phyloP scores from a whole-genome alignment of 768 basidiomycete genomes.

The Boletellus ananiceps region DNA sequence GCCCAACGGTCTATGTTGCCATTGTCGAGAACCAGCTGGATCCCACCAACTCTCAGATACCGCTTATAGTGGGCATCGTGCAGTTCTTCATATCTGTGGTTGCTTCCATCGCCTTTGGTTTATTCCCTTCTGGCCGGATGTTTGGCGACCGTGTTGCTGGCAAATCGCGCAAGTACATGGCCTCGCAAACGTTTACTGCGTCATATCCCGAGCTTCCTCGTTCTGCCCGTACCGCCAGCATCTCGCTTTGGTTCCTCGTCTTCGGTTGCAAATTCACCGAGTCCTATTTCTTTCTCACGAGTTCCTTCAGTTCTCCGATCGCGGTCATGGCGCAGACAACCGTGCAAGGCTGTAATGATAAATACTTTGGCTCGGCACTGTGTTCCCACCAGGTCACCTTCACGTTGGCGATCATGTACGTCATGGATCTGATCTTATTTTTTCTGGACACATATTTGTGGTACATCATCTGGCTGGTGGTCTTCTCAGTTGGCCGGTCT shows the following conservation, averaged over 20 bases:
- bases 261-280: slow-evolving; percentile 97
- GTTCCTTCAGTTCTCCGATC: slow-evolving; percentile 95
- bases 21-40: slow-evolving; percentile 64
- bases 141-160: slow-evolving; percentile 98
- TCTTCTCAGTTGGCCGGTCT: slow-evolving; percentile 86
- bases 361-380: slow-evolving; percentile 69
- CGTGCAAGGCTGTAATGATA: slow-evolving; percentile 87
- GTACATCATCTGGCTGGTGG: slow-evolving; percentile 99
- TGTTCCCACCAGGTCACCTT: slow-evolving; percentile 94
- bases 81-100: slow-evolving; percentile 91
- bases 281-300: slow-evolving; percentile 97
- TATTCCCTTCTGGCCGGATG: slow-evolving; percentile 95
- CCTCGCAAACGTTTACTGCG: slow-evolving; percentile 97
- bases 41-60: slow-evolving; percentile 53
- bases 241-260: slow-evolving; percentile 85
- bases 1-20: slow-evolving; percentile 92
- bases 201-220: slow-evolving; percentile 82
- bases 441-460: slow-evolving; percentile 99
- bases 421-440: slow-evolving; percentile 97
- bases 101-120: slow-evolving; percentile 76
- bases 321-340: slow-evolving; percentile 95
- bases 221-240: slow-evolving; percentile 74
- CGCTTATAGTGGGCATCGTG: slow-evolving; percentile 88
- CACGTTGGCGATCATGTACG: slow-evolving; percentile 95
- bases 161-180: slow-evolving; percentile 97